Conservation (phyloP, 345 rosid species). For the Salix viminalis region DNA sequence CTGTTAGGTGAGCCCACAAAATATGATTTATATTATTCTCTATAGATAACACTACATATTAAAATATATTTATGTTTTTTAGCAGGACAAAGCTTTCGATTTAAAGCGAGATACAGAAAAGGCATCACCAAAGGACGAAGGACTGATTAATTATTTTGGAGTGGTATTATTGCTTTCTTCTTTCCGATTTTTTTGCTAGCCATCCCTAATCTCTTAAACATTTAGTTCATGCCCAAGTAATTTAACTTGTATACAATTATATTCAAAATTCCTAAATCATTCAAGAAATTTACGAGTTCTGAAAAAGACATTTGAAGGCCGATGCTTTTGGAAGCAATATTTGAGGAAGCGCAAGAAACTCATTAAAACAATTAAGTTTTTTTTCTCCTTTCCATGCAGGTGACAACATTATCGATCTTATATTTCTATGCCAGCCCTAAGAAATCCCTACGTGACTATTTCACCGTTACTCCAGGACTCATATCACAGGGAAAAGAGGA, state of each 20-base stretch:
- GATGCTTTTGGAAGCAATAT: neutral
- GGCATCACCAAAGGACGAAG: neutral
- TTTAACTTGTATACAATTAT: neutral
- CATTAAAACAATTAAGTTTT: neutral
- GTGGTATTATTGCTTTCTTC: neutral
- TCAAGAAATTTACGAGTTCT: neutral
- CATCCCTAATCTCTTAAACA: no score
- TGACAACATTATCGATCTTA: no score
- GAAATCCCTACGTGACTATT: no score
- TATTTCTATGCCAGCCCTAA: no score
- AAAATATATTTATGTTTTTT: no score
- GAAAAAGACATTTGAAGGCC: no score
- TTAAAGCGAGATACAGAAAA: neutral
- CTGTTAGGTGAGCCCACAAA: no score
- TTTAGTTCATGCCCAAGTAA: no score
- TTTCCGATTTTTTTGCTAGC: neutral
- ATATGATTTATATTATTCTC: no score
- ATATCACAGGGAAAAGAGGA: no score
- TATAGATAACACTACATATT: no score
- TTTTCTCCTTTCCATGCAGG: neutral
- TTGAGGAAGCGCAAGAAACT: neutral
- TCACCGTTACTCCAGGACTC: no score
- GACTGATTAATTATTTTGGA: rapidly evolving
- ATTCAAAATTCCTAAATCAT: neutral
- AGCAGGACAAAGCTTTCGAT: neutral